Evolutionary conservation across 1,284 basidiomycete genomes (phyloP), one percentile per base, ranked within the genome.

Genomic region (Ceratobasidium sp.): DNA sequence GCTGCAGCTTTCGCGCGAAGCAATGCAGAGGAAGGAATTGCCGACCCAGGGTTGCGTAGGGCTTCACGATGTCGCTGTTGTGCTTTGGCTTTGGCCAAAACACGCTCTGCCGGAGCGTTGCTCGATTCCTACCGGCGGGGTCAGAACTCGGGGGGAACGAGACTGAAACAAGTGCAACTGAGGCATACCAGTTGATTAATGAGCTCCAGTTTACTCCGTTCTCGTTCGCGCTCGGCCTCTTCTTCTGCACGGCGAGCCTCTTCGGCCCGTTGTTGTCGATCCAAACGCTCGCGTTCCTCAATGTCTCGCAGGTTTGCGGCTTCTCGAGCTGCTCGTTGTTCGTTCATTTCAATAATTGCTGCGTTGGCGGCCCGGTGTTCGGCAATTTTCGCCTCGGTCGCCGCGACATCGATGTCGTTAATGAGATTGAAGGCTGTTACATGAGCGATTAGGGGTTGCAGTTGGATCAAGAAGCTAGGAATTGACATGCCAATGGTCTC

Each of bases 401-500:
- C 83, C 15, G 86, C 80, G n/a, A 96, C 78, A 75, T 98, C 91
- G 57, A 96, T 86, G 68, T 94, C 90, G 76, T 99, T 91, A 72
- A 99, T 93, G 15, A 99, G 87, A 77, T 98, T 98, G 83, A 98
- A 99, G 0, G 94, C 94, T 94, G 72, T 38, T 52, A 70, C 70
- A 57, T 64, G 35, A 70, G 62, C 25, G 27, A 45, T 54, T 55
- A 70, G 40, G 22, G 20, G 50, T 25, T 31, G 38, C 34, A 35
- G 69, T 31, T 49, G 49, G 3, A 55, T 43, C 43, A 2, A 29
- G 8, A 15, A 12, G 65, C 25, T 54, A 22, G 32, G 27, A 29
- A 17, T 53, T 29, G 29, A 81, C 90, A 77, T 73, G 93, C 94
- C 92, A 73, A 98, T 90, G 75, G 98, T 93, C 80, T 99, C 97